Evolutionary conservation across 2,329 filamentous ascomycete genomes (phyloP), one percentile per base, ranked within the genome.

Genomic region (Akanthomyces muscarius): DNA sequence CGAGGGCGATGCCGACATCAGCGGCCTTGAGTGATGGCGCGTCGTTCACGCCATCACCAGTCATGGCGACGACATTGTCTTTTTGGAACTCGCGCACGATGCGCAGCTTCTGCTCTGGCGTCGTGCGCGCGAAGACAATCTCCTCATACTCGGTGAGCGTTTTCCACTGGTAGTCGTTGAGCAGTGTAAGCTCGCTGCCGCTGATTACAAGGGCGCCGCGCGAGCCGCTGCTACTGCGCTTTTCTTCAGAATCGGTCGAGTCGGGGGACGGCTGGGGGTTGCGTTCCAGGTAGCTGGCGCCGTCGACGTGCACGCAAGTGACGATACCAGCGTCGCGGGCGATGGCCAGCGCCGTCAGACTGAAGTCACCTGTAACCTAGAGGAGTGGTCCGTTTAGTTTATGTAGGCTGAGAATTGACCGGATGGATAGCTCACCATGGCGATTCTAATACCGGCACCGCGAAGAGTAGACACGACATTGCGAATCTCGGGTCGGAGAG

Each of bases 31-130:
- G 83, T 2, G 91, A 91, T 0, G 91, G 91, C 0, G 91, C 89
- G 70, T 96, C 92, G 69, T 96, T 96, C 68, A 94, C 91, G 21
- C 92, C 91, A 68, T 96, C 91, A 44, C 91, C 92, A 2, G 93
- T 90, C 85, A 96, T 95, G 45, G 87, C 91, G 0, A 96, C 86
- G 1, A 90, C 88, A 74, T 67, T 89, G 70, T 83, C 79, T 10
- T 80, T 74, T 70, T 91, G 89, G 65, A 92, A 87, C 71, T 90
- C 89, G 36, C 84, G 84, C n/a, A 93, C 89, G 65, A 92, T 92
- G 41, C 88, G 86, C 7, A 92, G 82, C 71, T 93, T 93, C 71
- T 92, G 89, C 69, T 92, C 89, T 0, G 89, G 89, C 0, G 89
- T 92, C 0, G 89, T 92, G 14, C 89, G 81, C 0, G 89, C 87